Evolutionary conservation across 1,284 basidiomycete genomes (phyloP), one percentile per base, ranked within the genome.

Genomic region (Heterobasidion irregulare): DNA sequence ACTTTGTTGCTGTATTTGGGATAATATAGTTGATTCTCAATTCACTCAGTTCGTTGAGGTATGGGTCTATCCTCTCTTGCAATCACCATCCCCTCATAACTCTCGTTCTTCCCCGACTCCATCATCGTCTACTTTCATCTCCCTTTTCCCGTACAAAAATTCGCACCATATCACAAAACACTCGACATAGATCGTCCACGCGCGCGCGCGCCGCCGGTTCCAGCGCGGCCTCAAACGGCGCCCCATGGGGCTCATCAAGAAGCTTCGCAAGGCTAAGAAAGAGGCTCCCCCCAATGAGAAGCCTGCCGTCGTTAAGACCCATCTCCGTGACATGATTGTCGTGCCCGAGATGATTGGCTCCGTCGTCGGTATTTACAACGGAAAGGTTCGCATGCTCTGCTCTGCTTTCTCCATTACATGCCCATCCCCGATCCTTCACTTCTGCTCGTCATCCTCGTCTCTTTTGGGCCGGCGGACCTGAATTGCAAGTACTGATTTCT

Each of bases 331-430:
- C 80, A 99, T 99, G 96, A 95, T 98, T 74, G 88, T 99, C 72
- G 96, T 99, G 61, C 97, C 96, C 56, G 96, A 99, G 82, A 99
- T 99, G 97, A 98, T 99, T 73, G 96, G 96, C 62, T 90, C 86
- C 64, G 91, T 96, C 61, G 85, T 96, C 63, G 94, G 94, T 65
- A 94, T 97, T 71, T 99, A 99, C 89, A 96, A 95, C 72, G 94
- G 94, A 68, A 95, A 95, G 84, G 89, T 92, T 65, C 64, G 72
- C 59, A 26, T 26, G 26, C 26, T 26, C 32, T 26, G 6, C 53
- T 46, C 32, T 15, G 12, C 46, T 26, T 10, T 26, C 26, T 5
- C 26, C 26, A 26, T 26, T 26, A 6, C 26, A 4, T 10, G 18
- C 43, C 44, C 26, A 8, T 44, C 2, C 15, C 43, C 8, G 13